phyloP scores from a whole-genome alignment of 2,329 filamentous ascomycete genomes.

The Microdochium nivale region DNA sequence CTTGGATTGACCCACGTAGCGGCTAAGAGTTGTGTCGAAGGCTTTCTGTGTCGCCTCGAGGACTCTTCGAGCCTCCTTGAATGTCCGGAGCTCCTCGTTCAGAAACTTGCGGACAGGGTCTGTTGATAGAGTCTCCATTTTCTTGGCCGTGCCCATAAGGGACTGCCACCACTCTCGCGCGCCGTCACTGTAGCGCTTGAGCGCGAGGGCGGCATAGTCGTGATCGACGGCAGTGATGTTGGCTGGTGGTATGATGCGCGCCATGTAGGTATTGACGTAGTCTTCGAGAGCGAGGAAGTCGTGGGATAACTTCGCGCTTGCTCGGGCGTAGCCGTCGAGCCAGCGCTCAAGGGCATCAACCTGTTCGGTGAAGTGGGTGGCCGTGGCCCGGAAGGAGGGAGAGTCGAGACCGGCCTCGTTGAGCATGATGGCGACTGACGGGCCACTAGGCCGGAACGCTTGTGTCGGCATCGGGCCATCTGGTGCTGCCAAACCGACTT shows the following conservation, averaged over 20 bases:
- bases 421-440: constrained; percentile 65
- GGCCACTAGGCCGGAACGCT: constrained; percentile 12
- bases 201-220: constrained; percentile 84
- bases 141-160: constrained; percentile 64
- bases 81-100: constrained; percentile 67
- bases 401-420: constrained; percentile 96
- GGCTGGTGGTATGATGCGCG: constrained; percentile 64
- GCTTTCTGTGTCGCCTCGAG: constrained; percentile 75
- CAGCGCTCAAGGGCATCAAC: constrained; percentile 86
- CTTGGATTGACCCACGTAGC: constrained; percentile 81
- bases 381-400: constrained; percentile 84
- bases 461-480: neutral
- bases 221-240: constrained; percentile 81
- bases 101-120: constrained; percentile 80
- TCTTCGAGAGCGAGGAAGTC: constrained; percentile 69
- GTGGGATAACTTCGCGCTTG: constrained; percentile 46
- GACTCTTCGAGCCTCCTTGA: constrained; percentile 73
- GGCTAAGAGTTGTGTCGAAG: constrained; percentile 72
- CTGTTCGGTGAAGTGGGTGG: constrained; percentile 83
- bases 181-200: constrained; percentile 78
- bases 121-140: constrained; percentile 66
- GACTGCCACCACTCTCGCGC: constrained; percentile 82
- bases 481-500: neutral
- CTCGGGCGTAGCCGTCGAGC: constrained; percentile 58
- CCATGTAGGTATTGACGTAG: constrained; percentile 67